phyloP scores from a whole-genome alignment of 352 stramenopile genomes.

The Blastocystis sp. region DNA sequence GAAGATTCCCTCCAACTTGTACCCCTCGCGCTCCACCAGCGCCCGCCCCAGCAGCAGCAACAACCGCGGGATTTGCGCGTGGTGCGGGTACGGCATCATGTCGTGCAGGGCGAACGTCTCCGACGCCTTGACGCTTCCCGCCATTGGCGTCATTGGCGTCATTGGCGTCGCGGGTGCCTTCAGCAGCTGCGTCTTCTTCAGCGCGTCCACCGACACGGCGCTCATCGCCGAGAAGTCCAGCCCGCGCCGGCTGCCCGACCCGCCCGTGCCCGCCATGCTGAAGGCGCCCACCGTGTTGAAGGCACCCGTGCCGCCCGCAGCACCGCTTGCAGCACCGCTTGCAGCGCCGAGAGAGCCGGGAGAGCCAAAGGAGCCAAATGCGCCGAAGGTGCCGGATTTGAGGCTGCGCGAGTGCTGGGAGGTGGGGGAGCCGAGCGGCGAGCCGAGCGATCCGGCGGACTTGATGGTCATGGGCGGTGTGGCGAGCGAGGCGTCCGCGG shows the following conservation, averaged over 20 bases:
- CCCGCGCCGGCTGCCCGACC: background rate
- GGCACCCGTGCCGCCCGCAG: background rate
- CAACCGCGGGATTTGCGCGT: slow-evolving; percentile 16
- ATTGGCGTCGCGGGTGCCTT: background rate
- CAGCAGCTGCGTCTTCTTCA: background rate
- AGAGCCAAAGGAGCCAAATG: no score
- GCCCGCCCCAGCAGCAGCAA: slow-evolving; percentile 13
- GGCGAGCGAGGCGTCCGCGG: background rate
- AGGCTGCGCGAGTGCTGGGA: background rate
- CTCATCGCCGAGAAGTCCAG: slow-evolving; percentile 8
- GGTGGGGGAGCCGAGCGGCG: background rate
- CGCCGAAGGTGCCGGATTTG: background rate
- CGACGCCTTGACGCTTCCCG: background rate
- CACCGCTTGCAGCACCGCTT: background rate
- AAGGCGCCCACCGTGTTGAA: background rate
- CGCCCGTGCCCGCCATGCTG: background rate
- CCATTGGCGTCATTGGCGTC: no score
- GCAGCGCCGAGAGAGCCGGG: no score
- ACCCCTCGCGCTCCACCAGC: slow-evolving; percentile 23
- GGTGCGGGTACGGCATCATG: slow-evolving; percentile 13
- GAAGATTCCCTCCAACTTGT: slow-evolving; percentile 55
- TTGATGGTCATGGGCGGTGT: background rate
- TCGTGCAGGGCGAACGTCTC: slow-evolving; percentile 1
- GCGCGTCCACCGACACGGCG: background rate
- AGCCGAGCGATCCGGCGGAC: background rate